Percentiles rank a stretch among this genome's conserved stretches.
These are phyloP conservation scores for Podila epicladia DNA, from an alignment of 192 early-diverging fungal genomes.

Conservation along the genomic window DNA sequence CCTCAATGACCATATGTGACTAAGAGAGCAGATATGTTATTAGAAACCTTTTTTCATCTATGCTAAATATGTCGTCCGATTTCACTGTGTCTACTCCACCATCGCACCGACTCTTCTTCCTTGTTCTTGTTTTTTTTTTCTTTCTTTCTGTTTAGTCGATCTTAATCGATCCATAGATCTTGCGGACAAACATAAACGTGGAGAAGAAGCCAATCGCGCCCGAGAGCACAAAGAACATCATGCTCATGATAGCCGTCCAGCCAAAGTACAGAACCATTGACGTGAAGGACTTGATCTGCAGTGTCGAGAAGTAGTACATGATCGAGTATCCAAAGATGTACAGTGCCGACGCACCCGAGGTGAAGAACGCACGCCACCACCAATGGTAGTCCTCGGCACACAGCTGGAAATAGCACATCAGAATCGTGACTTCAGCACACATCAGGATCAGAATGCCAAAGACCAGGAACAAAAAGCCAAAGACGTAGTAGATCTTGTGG, in stretches of 20 bases:
- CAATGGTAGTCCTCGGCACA: slow-evolving; percentile 86
- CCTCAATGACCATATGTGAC: neutral
- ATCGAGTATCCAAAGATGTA: slow-evolving; percentile 93
- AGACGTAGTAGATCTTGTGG: slow-evolving; percentile 93
- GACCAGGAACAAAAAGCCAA: slow-evolving; percentile 91
- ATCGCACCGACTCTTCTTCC: neutral
- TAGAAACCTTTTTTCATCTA: neutral
- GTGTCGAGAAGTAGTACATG: slow-evolving; percentile 84
- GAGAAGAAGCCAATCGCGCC: slow-evolving; percentile 86
- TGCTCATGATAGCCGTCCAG: slow-evolving; percentile 81
- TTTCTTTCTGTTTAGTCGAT: slow-evolving; percentile 63
- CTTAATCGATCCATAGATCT: slow-evolving; percentile 88
- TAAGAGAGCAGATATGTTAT: neutral
- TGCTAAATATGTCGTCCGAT: neutral
- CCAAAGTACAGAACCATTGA: slow-evolving; percentile 91
- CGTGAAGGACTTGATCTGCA: slow-evolving; percentile 82
- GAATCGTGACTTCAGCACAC: slow-evolving; percentile 85
- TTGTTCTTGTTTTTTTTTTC: neutral
- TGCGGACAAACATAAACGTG: slow-evolving; percentile 79
- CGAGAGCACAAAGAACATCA: slow-evolving; percentile 79
- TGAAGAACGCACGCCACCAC: slow-evolving; percentile 92
- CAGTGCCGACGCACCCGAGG: slow-evolving; percentile 83
- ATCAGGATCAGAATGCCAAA: slow-evolving; percentile 88
- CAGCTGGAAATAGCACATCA: slow-evolving; percentile 91
- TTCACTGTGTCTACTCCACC: neutral